Conservation (phyloP, 2,329 filamentous ascomycete species). For the Cryphonectria naterciae region DNA sequence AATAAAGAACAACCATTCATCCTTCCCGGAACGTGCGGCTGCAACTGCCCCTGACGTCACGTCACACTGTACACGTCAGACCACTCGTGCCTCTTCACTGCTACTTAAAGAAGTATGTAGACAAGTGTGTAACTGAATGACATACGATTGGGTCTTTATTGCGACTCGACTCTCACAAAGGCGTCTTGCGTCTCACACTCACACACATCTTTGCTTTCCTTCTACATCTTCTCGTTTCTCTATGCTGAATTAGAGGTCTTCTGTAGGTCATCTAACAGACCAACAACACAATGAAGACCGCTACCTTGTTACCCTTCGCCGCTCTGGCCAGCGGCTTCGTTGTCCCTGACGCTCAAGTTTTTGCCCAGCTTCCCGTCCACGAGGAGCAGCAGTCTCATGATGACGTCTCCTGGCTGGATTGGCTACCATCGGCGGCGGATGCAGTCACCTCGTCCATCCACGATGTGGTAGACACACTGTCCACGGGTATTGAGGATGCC, state of each 20-base stretch:
- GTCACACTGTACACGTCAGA: conserved; percentile 14
- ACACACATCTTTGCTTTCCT: neutral
- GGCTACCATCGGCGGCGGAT: conserved; percentile 27
- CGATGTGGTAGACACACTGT: conserved; percentile 27
- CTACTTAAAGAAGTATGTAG: neutral
- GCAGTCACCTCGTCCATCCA: conserved; percentile 24
- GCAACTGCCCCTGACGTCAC: conserved; percentile 24
- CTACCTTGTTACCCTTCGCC: conserved; percentile 28
- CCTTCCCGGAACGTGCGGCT: conserved; percentile 8
- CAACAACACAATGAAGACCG: conserved; percentile 32
- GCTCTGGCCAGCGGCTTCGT: conserved; percentile 33
- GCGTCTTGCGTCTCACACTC: neutral
- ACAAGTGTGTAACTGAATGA: neutral
- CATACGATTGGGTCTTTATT: conserved; percentile 3
- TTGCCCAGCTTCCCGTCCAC: conserved; percentile 30
- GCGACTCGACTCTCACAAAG: neutral
- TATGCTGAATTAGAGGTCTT: neutral
- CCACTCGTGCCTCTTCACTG: neutral
- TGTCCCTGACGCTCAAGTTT: conserved; percentile 30
- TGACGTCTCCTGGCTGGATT: conserved; percentile 28
- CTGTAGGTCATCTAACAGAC: neutral
- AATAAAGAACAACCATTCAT: neutral
- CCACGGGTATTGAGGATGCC: conserved; percentile 25
- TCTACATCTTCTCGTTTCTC: neutral
- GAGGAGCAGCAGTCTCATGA: conserved; percentile 25